Evolutionary conservation across 2,329 filamentous ascomycete genomes (phyloP), one percentile per base, ranked within the genome.

Genomic region (Trichoderma breve): DNA sequence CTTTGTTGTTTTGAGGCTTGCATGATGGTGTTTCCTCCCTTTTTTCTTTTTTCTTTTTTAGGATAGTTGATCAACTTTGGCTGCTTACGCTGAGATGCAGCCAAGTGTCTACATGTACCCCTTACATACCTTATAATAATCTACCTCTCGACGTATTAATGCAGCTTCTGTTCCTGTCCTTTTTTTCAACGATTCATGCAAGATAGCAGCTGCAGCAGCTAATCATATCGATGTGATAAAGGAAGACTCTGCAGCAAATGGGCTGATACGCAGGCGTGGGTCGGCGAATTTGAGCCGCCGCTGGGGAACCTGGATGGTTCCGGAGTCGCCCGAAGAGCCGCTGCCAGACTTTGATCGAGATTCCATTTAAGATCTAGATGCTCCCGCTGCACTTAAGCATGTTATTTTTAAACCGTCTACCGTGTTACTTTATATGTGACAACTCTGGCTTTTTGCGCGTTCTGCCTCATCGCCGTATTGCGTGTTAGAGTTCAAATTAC

Each of bases 261-360:
- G 57, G 28, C 57, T 70, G 39, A 53, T 28, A 14, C 9, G 55
- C 26, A 34, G 55, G 55, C 66, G 66, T 69, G 66, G 66, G 55
- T 61, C 66, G 36, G 36, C 26, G 28, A 18, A 47, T 47, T 62
- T 34, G 28, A 26, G 53, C 65, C 53, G 65, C 65, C 26, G 43
- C 61, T 61, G 39, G 57, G 28, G n/a, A 30, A 60, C 34, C 53
- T 70, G 67, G 57, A 68, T 68, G 65, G 67, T 62, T 70, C 67
- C 67, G 67, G 61, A 61, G 34, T 53, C 43, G 67, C 67, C 67
- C 67, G 67, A 62, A 51, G 39, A 28, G 67, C 39, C 57, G 14
- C 18, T 62, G 39, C 67, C 47, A 51, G 57, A 53, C 6, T 7
- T 34, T 34, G 30, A 70, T 70, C 67, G 55, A 70, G 67, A 70